Evolutionary conservation across 192 early-diverging fungal species (phyloP), one percentile per base, ranked within the genome.

Genomic region (Linnemannia elongata): DNA sequence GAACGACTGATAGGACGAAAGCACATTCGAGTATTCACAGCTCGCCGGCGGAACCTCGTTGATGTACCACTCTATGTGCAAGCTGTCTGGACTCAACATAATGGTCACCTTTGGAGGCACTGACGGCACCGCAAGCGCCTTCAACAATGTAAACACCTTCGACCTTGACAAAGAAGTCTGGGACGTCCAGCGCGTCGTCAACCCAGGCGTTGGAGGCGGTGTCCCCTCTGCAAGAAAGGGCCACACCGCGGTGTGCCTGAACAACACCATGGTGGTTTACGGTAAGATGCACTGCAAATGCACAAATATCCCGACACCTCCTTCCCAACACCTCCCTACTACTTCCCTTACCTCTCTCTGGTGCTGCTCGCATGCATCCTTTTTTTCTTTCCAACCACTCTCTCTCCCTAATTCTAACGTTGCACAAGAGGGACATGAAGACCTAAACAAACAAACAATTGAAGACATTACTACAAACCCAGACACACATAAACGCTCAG

Each of bases 221-320:
- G 63, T 79, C 9, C 91, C 94, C 72, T 82, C 89, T 75, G 81
- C 91, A 73, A 91, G 94, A 22, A 83, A 92, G 10, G 69, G 93
- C 55, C 95, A 95, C 36, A 90, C 94, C 1, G 93, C 95, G 8
- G 93, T 92, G 10, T 96, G 95, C 79, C 57, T 92, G 10, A 75
- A 92, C 22, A 88, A 94, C 74, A 91, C 89, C 33, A 94, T 95
- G 93, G 88, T 94, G 63, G 90, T 96, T 30, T 96, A 90, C 84
- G 95, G 95, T 86, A 92, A 71, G 44, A 52, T 52, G 49, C 49
- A 52, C 17, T 52, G 49, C 49, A 52, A 52, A 52, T 52, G 49
- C 49, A 52, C 20, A 52, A 18, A 18, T 6, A 52, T 52, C 49
- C 49, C 49, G 18, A 52, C 49, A 52, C 49, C 44, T 20, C 20